Evolutionary conservation across 1,139 yeast genomes (phyloP).

Genomic region (Komagataea norvegica): DNA sequence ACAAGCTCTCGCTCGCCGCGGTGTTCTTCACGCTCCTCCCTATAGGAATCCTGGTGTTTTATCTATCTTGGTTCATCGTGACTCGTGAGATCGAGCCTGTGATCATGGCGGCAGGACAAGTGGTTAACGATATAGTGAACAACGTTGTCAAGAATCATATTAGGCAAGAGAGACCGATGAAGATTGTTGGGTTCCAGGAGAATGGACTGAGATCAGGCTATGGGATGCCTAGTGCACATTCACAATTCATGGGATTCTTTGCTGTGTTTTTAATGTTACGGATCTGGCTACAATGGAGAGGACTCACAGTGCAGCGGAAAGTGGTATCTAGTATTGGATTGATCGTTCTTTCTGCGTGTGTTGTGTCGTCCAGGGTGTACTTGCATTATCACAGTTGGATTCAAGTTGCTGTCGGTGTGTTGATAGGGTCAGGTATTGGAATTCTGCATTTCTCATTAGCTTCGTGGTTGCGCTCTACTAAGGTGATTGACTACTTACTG

Average conservation of each 20-base stretch:
- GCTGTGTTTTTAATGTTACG: conserved; percentile 58
- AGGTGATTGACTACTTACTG: conserved; percentile 56
- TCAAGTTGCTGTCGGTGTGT: conserved; percentile 56
- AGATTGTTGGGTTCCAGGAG: conserved; percentile 46
- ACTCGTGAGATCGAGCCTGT: conserved; percentile 86
- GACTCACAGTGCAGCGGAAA: conserved; percentile 29
- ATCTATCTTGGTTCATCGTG: conserved; percentile 76
- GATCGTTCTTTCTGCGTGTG: conserved; percentile 38
- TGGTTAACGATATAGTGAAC: conserved; percentile 69
- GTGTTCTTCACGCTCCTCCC: conserved; percentile 85
- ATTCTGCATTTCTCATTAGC: conserved; percentile 51
- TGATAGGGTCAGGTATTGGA: conserved; percentile 59
- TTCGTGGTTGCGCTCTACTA: conserved; percentile 51
- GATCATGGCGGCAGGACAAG: conserved; percentile 80
- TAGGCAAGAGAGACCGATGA: conserved; percentile 72
- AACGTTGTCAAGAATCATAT: conserved; percentile 59
- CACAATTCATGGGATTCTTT: conserved; percentile 91
- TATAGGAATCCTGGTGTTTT: conserved; percentile 70
- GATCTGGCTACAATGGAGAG: conserved; percentile 39
- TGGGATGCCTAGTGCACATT: conserved; percentile 98
- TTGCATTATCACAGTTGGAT: conserved; percentile 66
- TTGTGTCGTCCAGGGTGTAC: conserved; percentile 73
- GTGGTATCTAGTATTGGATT: conserved; percentile 24
- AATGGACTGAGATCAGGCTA: conserved; percentile 52
- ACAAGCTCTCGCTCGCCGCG: conserved; percentile 51